phyloP scores from a whole-genome alignment of 768 basidiomycete genomes.

The Russula compacta region DNA sequence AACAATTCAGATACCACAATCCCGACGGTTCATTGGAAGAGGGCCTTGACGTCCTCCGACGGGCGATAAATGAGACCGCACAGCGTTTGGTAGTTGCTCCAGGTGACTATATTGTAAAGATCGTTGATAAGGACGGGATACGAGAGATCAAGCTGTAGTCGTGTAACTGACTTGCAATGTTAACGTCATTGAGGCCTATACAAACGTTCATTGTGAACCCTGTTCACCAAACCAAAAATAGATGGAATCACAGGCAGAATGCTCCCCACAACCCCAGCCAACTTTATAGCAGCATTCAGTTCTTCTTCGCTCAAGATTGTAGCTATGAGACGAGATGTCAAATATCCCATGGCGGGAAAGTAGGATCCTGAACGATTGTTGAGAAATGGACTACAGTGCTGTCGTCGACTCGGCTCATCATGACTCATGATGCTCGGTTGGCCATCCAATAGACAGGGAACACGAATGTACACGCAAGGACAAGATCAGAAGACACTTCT shows the following conservation, averaged over 20 bases:
- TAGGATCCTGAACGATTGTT: neutral
- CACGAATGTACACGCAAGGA: no score
- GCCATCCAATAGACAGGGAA: no score
- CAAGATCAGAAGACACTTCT: no score
- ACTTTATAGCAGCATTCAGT: neutral
- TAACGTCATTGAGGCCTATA: neutral
- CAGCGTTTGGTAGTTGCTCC: constrained; percentile 75
- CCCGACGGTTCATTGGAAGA: constrained; percentile 80
- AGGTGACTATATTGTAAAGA: constrained; percentile 77
- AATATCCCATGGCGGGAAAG: neutral
- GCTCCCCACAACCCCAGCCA: no score
- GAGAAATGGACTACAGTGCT: neutral
- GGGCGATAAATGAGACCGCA: constrained; percentile 83
- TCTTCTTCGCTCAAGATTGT: neutral
- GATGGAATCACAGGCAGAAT: neutral
- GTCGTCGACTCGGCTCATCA: neutral
- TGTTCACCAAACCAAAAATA: neutral
- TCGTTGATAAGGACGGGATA: constrained; percentile 88
- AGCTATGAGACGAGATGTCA: neutral
- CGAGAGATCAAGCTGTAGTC: constrained; percentile 58
- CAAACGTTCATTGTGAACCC: neutral
- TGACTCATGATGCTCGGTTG: neutral
- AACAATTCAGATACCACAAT: constrained; percentile 66
- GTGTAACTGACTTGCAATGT: neutral
- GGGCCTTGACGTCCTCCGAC: constrained; percentile 71